Conservation (phyloP, 257 asterid genomes). For the Solanum paucissectum region DNA sequence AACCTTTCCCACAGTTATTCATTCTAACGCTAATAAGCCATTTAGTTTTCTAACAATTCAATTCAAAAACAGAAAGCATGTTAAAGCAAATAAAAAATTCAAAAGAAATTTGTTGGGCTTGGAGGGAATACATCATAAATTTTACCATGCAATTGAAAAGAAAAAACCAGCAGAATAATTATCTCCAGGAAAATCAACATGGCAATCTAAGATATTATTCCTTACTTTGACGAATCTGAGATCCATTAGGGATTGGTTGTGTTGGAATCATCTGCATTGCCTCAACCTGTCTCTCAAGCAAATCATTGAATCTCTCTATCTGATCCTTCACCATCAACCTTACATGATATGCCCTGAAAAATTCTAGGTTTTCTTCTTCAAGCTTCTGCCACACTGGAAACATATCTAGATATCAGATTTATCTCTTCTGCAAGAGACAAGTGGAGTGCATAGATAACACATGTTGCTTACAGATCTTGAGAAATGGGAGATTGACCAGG, state of each 20-base stretch:
- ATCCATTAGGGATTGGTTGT: slow-evolving; percentile 37
- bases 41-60: background rate
- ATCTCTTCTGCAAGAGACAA: background rate
- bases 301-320: slow-evolving; percentile 57
- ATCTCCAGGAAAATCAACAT: background rate
- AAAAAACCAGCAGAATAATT: background rate
- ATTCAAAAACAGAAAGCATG: background rate
- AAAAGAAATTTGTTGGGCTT: background rate
- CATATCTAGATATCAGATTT: slow-evolving; percentile 3
- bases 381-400: slow-evolving; percentile 96
- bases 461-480: background rate
- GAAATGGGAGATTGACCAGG: background rate
- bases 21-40: background rate
- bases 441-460: background rate
- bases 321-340: slow-evolving; percentile 80
- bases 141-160: background rate
- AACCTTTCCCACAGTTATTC: background rate
- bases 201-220: slow-evolving; percentile 1
- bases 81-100: background rate
- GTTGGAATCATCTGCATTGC: slow-evolving; percentile 40
- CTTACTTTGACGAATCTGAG: slow-evolving; percentile 51
- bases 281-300: slow-evolving; percentile 78
- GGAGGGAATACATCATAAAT: background rate
- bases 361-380: slow-evolving; percentile 73
- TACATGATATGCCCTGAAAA: slow-evolving; percentile 72